phyloP scores from a whole-genome alignment of 305 asterid species.

The Stenogyne calaminthoides region DNA sequence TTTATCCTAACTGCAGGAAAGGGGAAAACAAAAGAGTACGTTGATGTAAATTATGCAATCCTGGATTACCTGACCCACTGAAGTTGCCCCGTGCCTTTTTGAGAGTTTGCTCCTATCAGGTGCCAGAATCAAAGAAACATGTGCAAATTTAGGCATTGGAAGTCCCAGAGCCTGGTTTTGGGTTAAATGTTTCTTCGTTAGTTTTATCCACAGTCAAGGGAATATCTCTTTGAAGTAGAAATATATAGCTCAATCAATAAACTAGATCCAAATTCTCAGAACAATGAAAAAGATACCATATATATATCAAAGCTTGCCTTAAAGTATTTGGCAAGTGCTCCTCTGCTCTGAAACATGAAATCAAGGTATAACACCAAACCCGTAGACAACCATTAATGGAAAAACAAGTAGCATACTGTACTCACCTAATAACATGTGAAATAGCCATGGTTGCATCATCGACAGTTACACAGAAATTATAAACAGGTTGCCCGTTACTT shows the following conservation, averaged over 20 bases:
- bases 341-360: conserved; percentile 74
- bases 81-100: conserved; percentile 98
- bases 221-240: conserved; percentile 15
- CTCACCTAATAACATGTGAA: conserved; percentile 92
- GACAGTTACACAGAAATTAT: conserved; percentile 95
- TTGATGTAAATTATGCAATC: conserved; percentile 1
- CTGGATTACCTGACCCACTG: conserved; percentile 90
- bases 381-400: conserved; percentile 23
- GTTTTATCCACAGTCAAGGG: conserved; percentile 29
- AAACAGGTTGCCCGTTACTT: conserved; percentile 98
- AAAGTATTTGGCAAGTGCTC: conserved; percentile 98
- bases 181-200: conserved; percentile 33
- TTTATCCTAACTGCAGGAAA: conserved; percentile 20
- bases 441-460: conserved; percentile 99
- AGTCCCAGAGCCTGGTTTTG: conserved; percentile 75
- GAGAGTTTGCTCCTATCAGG: conserved; percentile 98
- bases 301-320: conserved; percentile 90
- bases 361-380: conserved; percentile 23
- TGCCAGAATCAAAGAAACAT: conserved; percentile 93
- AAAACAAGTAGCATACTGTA: neutral
- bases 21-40: conserved; percentile 19
- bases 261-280: conserved; percentile 19
- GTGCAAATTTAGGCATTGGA: conserved; percentile 91
- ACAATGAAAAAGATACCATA: conserved; percentile 23
- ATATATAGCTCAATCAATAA: conserved; percentile 20